These are phyloP conservation scores for Aspergillus sp. DNA, from an alignment of 2,329 filamentous ascomycete species.

Conservation along the genomic window DNA sequence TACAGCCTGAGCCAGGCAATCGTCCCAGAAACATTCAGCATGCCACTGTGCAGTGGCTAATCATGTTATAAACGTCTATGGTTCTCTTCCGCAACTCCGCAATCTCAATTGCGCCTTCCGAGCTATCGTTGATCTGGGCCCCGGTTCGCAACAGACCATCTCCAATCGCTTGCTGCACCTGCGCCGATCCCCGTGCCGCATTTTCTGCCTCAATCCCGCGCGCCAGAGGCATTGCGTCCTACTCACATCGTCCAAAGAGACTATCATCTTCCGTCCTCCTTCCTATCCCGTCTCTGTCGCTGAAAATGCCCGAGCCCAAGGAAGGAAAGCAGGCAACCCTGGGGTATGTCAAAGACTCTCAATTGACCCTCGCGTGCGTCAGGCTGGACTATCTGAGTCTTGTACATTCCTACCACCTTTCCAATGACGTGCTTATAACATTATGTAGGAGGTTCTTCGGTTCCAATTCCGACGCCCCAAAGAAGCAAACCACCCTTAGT, in stretches of 20 bases:
- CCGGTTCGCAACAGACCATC: slow-evolving; percentile 6
- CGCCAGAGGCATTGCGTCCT: neutral
- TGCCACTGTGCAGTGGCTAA: slow-evolving; percentile 14
- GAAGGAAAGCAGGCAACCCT: slow-evolving; percentile 74
- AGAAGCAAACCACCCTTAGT: slow-evolving; percentile 77
- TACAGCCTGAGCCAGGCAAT: slow-evolving; percentile 17
- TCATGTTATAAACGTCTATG: slow-evolving; percentile 22
- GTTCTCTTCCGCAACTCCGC: slow-evolving; percentile 13
- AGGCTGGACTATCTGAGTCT: neutral
- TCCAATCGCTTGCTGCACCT: neutral
- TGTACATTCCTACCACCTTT: neutral
- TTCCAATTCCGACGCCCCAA: slow-evolving; percentile 64
- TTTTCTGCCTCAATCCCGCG: neutral
- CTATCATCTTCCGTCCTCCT: neutral
- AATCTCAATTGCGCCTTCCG: slow-evolving; percentile 16
- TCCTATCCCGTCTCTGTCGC: neutral
- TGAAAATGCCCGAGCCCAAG: slow-evolving; percentile 26
- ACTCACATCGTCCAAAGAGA: neutral
- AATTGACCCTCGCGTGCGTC: slow-evolving; percentile 74
- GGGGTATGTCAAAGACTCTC: slow-evolving; percentile 80
- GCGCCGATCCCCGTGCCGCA: neutral
- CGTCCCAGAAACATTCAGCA: slow-evolving; percentile 1
- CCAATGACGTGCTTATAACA: slow-evolving; percentile 9
- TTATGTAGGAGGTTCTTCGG: slow-evolving; percentile 82
- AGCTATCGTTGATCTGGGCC: slow-evolving; percentile 15